phyloP scores from a whole-genome alignment of 768 basidiomycete genomes.

The Mycena albidolilacea region DNA sequence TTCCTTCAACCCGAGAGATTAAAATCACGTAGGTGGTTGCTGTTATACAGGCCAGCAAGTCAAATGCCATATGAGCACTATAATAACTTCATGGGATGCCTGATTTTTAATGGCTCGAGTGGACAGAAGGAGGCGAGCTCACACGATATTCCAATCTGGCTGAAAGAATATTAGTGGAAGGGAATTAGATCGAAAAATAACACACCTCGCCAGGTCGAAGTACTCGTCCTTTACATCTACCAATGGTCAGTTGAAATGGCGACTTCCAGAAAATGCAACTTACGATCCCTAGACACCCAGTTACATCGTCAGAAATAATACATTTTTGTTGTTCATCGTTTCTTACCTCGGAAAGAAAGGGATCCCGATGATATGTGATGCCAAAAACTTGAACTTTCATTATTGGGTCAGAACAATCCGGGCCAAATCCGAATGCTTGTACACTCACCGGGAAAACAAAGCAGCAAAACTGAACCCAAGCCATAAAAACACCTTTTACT shows the following conservation, averaged over 20 bases:
- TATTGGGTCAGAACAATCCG: neutral
- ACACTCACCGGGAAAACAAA: constrained; percentile 24
- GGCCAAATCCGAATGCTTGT: neutral
- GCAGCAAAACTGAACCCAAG: constrained; percentile 12
- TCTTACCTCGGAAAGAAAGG: neutral
- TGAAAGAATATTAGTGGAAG: neutral
- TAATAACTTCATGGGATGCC: constrained; percentile 9
- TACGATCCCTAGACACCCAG: constrained; percentile 6
- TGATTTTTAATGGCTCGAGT: neutral
- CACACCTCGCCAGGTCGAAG: constrained; percentile 22
- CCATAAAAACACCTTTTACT: constrained; percentile 19
- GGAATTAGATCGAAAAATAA: neutral
- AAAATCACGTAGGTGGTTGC: constrained; percentile 22
- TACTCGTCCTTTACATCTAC: constrained; percentile 28
- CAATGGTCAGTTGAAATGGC: neutral
- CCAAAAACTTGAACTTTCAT: constrained; percentile 25
- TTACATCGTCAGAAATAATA: neutral
- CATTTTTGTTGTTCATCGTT: neutral
- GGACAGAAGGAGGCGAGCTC: neutral
- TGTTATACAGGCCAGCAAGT: constrained; percentile 22
- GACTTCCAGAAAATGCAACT: neutral
- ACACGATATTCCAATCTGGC: constrained; percentile 37
- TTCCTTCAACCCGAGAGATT: constrained; percentile 11
- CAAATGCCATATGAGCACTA: constrained; percentile 30
- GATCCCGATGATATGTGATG: constrained; percentile 29